A percentile compares a stretch with the other conserved stretches of the same genome.
These are phyloP conservation scores for Nicotiana benthamiana DNA, from an alignment of 257 asterid genomes.

Conservation along the genomic window DNA sequence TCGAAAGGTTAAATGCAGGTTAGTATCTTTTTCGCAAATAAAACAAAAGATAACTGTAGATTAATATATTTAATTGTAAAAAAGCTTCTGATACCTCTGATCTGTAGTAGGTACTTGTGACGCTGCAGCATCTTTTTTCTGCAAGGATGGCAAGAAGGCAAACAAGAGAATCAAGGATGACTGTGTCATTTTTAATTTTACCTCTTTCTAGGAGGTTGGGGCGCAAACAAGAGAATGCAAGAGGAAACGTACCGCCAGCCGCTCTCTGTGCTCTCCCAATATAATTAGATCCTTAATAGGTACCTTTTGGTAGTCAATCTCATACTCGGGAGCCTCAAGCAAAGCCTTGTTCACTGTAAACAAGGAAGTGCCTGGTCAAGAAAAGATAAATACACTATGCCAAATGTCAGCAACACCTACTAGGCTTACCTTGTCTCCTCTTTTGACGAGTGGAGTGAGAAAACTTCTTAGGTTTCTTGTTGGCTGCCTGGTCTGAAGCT, in stretches of 20 bases:
- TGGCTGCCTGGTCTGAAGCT: slow-evolving; percentile 32
- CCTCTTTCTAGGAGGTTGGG: background rate
- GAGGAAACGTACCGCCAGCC: slow-evolving; percentile 29
- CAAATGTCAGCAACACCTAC: background rate
- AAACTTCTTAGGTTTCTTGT: slow-evolving; percentile 57
- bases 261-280: slow-evolving; percentile 78
- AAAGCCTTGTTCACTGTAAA: slow-evolving; percentile 59
- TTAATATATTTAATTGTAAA: background rate
- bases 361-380: slow-evolving; percentile 6
- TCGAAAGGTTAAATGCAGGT: background rate
- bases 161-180: slow-evolving; percentile 11
- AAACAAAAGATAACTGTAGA: background rate
- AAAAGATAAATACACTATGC: background rate
- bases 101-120: slow-evolving; percentile 29
- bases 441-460: slow-evolving; percentile 53
- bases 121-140: slow-evolving; percentile 51
- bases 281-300: slow-evolving; percentile 70
- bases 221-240: background rate
- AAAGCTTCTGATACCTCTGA: slow-evolving; percentile 37
- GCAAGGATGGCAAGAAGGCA: slow-evolving; percentile 22
- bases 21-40: background rate
- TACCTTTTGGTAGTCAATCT: slow-evolving; percentile 47
- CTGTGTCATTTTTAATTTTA: background rate
- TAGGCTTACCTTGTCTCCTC: slow-evolving; percentile 53
- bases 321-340: slow-evolving; percentile 75